Evolutionary conservation across 2,329 filamentous ascomycete species (phyloP), one percentile per base, ranked within the genome.

Genomic region (Cordyceps farinosa): DNA sequence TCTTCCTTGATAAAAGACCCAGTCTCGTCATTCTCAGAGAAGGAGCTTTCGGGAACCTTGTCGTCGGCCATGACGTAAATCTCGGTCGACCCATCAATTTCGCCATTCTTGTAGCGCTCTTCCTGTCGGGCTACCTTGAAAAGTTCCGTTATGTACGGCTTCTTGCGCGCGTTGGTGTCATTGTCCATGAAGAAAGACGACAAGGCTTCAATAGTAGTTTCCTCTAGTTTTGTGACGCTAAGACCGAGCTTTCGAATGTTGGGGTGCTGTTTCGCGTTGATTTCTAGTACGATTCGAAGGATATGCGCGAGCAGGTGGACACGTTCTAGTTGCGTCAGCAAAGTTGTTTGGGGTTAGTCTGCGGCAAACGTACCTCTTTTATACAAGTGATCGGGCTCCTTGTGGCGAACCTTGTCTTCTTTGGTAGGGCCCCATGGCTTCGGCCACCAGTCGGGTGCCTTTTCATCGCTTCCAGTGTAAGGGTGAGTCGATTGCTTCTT

Each of bases 401-500:
- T 88, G 72, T 91, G 89, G 13, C 84, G 80, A 59, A 90, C 85
- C 50, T 79, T 80, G 53, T 84, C 79, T 42, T 82, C 78, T 62
- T 81, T 79, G 0, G 79, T 77, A 1, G 74, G 70, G 0, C 83
- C 78, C 80, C 82, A 81, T 7, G 79, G 76, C 70, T 82, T 79
- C 2, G 87, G 87, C 87, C 87, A 90, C 87, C 87, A 90, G 58
- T 83, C 82, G 0, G 87, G 86, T 1, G 83, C 83, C 67, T 84
- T 86, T 36, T 82, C 82, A 51, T 87, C 82, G 38, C 82, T 84
- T n/a, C 81, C 80, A 1, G 87, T 89, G 70, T 92, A 92, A 0
- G 90, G 89, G 68, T 90, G 86, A 22, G 84, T 88, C 0, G 87
- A 88, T 73, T 91, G 89, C 73, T 92, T 92, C 75, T 90, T 91